Conservation (phyloP, 495 filamentous ascomycete genomes). For the Trichoderma orchidacearum region DNA sequence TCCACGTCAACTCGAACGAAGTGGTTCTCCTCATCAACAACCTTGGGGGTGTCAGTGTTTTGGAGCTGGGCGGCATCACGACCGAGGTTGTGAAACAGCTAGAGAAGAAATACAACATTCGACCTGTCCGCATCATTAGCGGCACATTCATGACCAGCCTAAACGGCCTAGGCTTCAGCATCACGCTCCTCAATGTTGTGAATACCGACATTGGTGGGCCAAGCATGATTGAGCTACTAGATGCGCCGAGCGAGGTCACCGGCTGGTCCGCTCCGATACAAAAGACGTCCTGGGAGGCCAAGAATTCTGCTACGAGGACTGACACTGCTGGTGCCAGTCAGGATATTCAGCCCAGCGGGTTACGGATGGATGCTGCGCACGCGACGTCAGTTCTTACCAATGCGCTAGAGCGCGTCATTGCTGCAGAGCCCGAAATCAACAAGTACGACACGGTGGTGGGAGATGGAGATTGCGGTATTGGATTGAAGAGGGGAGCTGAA, state of each 20-base stretch:
- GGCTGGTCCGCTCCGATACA: slow-evolving; percentile 71
- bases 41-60: slow-evolving; percentile 75
- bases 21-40: slow-evolving; percentile 83
- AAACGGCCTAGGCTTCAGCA: slow-evolving; percentile 86
- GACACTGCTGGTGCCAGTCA: slow-evolving; percentile 24
- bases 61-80: slow-evolving; percentile 83
- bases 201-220: slow-evolving; percentile 70
- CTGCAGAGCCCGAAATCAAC: slow-evolving; percentile 71
- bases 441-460: slow-evolving; percentile 85
- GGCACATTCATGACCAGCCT: slow-evolving; percentile 77
- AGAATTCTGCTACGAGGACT: slow-evolving; percentile 29
- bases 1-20: slow-evolving; percentile 51
- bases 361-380: slow-evolving; percentile 47
- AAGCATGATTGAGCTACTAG: slow-evolving; percentile 75
- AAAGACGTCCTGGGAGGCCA: slow-evolving; percentile 44
- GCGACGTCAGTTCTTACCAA: slow-evolving; percentile 47
- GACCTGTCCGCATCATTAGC: slow-evolving; percentile 51
- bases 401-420: slow-evolving; percentile 60
- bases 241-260: slow-evolving; percentile 69
- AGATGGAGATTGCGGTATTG: slow-evolving; percentile 91
- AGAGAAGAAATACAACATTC: slow-evolving; percentile 48
- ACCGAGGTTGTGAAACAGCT: slow-evolving; percentile 79
- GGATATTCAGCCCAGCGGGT: slow-evolving; percentile 47
- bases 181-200: slow-evolving; percentile 66
- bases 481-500: slow-evolving; percentile 82